Evolutionary conservation across 306 rosid genomes (phyloP), one percentile per base, ranked within the genome.

Genomic region (Nissolia schottii): DNA sequence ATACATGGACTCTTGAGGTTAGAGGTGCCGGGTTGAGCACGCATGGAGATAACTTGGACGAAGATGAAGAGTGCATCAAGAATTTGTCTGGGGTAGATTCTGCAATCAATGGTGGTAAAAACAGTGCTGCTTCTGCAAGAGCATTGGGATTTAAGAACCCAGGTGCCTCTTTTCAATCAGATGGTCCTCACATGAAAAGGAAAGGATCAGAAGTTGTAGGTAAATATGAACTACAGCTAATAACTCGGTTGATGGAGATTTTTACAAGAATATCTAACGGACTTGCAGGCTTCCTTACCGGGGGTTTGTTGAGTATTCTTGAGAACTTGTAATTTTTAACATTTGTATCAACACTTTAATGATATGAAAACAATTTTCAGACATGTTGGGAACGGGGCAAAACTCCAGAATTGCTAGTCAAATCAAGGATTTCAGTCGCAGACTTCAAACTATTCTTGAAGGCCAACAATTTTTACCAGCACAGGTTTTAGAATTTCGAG

Each of bases 1-100:
- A 93, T 83, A 87, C 98, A 1, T 93, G 98, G 98, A 85, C 76
- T 81, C 92, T 93, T 64, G 98, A 91, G 82, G 81, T 93, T 77
- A 83, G 98, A 46, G 98, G 98, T 23, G 73, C 88, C 56, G 98
- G 98, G 27, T 81, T 93, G 72, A 93, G 97, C 87, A 80, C 83
- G 1, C 37, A 43, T 12, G 71, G 81, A 57, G 75, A 66, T 54
- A 83, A 78, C 54, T 54, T 51, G 9, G 80, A 76, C 55, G 67
- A 81, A 40, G 61, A 55, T 29, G 65, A 51, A 71, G 73, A 60
- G 31, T 54, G 18, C 56, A 64, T 59, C 18, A 23, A 67, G 41
- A 71, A 65, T 37, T 19, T 38, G 19, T n/a, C 68, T 2, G 66
- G 43, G 48, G 65, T 28, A 31, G 69, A 66, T 65, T 64, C 83